Conservation (phyloP, 2,329 filamentous ascomycete species). For the Ascochyta fabae region DNA sequence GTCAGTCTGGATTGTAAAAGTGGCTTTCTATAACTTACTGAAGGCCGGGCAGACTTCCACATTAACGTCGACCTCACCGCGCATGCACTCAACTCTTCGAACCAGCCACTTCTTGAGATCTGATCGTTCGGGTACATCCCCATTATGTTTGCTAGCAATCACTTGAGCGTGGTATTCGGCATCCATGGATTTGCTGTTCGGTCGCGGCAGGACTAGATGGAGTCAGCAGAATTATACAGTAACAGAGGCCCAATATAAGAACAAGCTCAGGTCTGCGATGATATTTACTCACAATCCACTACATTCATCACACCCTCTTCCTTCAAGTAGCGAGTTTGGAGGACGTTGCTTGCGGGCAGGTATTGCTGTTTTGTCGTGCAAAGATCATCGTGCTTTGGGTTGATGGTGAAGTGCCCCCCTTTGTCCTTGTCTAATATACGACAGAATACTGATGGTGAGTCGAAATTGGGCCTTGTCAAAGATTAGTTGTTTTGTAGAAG, state of each 20-base stretch:
- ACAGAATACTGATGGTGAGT: constrained; percentile 78
- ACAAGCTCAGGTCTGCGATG: not conserved
- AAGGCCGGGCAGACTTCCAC: constrained; percentile 71
- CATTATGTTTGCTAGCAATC: constrained; percentile 33
- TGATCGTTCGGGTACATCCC: constrained; percentile 32
- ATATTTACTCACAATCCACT: constrained; percentile 60
- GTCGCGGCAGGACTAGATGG: constrained; percentile 67
- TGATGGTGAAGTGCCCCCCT: constrained; percentile 74
- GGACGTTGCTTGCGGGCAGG: constrained; percentile 74
- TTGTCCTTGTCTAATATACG: constrained; percentile 76
- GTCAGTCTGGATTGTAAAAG: not conserved
- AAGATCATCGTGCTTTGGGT: constrained; percentile 53
- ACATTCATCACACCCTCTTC: constrained; percentile 77
- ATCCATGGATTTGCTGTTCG: constrained; percentile 62
- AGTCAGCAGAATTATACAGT: not conserved
- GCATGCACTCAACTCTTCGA: constrained; percentile 73
- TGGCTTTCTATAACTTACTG: constrained; percentile 20
- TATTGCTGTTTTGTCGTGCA: constrained; percentile 80
- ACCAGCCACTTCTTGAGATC: constrained; percentile 73
- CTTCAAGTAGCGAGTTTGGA: constrained; percentile 78
- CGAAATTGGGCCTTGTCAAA: constrained; percentile 71
- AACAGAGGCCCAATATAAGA: not conserved
- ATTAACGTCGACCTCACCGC: constrained; percentile 69
- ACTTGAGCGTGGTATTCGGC: constrained; percentile 44
- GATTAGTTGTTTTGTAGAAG: not conserved